Conservation (phyloP, 2,329 filamentous ascomycete genomes). For the Pseudofabraea citricarpa region DNA sequence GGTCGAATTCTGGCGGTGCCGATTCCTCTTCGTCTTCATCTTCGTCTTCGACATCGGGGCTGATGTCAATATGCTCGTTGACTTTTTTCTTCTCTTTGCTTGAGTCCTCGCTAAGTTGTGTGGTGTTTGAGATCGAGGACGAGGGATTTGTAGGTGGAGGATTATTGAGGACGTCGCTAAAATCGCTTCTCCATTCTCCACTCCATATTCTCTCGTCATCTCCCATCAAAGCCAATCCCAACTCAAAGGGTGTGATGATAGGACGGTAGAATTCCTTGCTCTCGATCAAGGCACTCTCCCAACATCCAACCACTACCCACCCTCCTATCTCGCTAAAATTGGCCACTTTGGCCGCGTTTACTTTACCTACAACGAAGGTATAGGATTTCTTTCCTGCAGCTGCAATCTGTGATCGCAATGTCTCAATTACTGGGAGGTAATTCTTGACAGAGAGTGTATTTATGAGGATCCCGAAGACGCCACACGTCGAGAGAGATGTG, state of each 20-base stretch:
- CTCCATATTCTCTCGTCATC: slow-evolving; percentile 81
- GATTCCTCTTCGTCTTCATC: slow-evolving; percentile 63
- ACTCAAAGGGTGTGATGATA: slow-evolving; percentile 91
- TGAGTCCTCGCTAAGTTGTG: neutral
- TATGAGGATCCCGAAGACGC: slow-evolving; percentile 89
- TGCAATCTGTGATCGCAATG: slow-evolving; percentile 68
- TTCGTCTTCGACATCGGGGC: slow-evolving; percentile 33
- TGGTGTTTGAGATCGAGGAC: neutral
- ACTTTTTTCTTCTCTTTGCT: no score
- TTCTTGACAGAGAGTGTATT: slow-evolving; percentile 92
- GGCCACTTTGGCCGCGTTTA: slow-evolving; percentile 92
- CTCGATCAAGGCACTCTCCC: slow-evolving; percentile 92
- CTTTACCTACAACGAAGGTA: slow-evolving; percentile 91
- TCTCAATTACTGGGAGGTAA: slow-evolving; percentile 75
- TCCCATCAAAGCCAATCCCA: slow-evolving; percentile 69
- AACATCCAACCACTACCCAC: slow-evolving; percentile 97
- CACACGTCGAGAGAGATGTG: slow-evolving; percentile 71
- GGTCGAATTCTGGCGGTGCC: slow-evolving; percentile 84
- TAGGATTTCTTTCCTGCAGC: slow-evolving; percentile 90
- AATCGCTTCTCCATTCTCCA: slow-evolving; percentile 83
- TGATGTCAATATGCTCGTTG: slow-evolving; percentile 18
- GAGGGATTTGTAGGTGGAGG: neutral
- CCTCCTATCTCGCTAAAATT: slow-evolving; percentile 95
- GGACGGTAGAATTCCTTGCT: slow-evolving; percentile 85
- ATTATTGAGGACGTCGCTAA: slow-evolving; percentile 41